Evolutionary conservation across 2,329 filamentous ascomycete species (phyloP).

Genomic region (Arthrobotrys iridis): DNA sequence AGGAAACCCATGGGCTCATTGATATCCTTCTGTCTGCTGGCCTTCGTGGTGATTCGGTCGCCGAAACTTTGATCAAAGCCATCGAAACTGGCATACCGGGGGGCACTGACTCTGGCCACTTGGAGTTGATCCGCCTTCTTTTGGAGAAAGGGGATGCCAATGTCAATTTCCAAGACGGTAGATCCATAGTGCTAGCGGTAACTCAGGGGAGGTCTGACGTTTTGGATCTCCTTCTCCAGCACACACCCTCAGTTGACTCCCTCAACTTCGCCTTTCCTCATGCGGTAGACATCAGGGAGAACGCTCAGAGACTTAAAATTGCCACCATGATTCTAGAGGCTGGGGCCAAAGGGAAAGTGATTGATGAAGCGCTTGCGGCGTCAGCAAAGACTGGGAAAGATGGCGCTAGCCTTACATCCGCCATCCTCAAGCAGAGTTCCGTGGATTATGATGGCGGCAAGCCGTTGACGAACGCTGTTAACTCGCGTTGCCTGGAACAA

Average conservation of each 20-base stretch:
- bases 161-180: slow-evolving; percentile 12
- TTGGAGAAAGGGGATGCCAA: slow-evolving; percentile 24
- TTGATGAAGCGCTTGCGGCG: slow-evolving; percentile 18
- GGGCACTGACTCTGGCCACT: slow-evolving; percentile 1
- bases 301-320: slow-evolving; percentile 6
- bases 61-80: slow-evolving; percentile 13
- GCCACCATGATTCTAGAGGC: slow-evolving; percentile 23
- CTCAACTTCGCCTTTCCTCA: slow-evolving; percentile 23
- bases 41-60: slow-evolving; percentile 21
- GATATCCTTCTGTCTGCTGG: slow-evolving; percentile 17
- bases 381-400: slow-evolving; percentile 8
- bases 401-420: slow-evolving; percentile 16
- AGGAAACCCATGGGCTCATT: background rate
- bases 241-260: slow-evolving; percentile 7
- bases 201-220: background rate
- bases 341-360: slow-evolving; percentile 14
- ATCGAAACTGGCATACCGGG: slow-evolving; percentile 24
- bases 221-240: background rate
- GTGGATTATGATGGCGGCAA: slow-evolving; percentile 20
- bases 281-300: background rate
- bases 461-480: slow-evolving; percentile 15
- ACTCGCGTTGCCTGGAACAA: slow-evolving; percentile 6
- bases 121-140: slow-evolving; percentile 11
- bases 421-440: slow-evolving; percentile 20
- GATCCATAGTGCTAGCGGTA: slow-evolving; percentile 2